A percentile compares a stretch with the other conserved stretches of the same genome.
Evolutionary conservation across 805 yeast species (phyloP).

Genomic region (Saccharomycopsis oosterbeekiorum): DNA sequence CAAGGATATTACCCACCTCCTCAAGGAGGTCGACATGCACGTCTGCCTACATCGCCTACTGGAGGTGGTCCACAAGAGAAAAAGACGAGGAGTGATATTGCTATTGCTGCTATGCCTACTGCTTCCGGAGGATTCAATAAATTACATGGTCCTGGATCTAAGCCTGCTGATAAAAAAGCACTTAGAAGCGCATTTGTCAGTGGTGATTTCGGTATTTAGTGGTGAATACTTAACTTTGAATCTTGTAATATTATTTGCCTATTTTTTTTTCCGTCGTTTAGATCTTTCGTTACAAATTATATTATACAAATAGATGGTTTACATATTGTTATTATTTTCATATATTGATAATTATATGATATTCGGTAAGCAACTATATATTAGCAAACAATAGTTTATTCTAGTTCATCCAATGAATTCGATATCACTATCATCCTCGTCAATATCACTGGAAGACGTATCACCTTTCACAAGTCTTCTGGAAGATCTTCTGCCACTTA

Average conservation of each 20-base stretch:
- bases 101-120: conserved; percentile 41
- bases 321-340: not conserved
- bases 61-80: conserved; percentile 13
- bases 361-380: not conserved
- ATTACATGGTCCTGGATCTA: conserved; percentile 33
- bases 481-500: not conserved
- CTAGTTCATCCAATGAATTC: not conserved
- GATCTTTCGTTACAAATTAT: not conserved
- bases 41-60: not conserved
- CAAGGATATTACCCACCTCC: conserved; percentile 7
- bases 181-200: conserved; percentile 56
- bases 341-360: not conserved
- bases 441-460: not conserved
- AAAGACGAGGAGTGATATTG: conserved; percentile 32
- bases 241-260: not conserved
- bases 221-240: no score
- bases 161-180: conserved; percentile 40
- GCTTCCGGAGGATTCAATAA: conserved; percentile 32
- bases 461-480: not conserved
- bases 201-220: conserved; percentile 58
- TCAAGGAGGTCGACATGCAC: conserved; percentile 17
- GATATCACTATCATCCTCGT: conserved; percentile 1
- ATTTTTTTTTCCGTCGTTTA: not conserved
- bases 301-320: not conserved
- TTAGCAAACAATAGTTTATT: not conserved